Evolutionary conservation across 768 basidiomycete genomes (phyloP).

Genomic region (Kwoniella bestiolae): DNA sequence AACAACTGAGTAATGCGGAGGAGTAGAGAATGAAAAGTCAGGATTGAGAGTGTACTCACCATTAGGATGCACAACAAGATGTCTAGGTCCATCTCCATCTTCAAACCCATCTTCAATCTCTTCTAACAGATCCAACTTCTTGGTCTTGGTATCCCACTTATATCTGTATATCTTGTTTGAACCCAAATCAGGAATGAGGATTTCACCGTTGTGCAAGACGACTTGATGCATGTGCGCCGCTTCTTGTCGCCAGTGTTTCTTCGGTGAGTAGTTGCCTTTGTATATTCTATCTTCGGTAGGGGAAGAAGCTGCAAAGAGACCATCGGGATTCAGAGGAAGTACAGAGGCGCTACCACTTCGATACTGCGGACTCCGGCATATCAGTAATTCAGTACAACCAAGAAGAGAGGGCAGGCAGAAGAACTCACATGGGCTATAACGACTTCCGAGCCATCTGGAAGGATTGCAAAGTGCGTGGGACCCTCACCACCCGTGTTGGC

Average conservation of each 20-base stretch:
- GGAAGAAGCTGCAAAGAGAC: slow-evolving; percentile 13
- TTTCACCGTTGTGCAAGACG: slow-evolving; percentile 27
- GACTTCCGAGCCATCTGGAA: slow-evolving; percentile 13
- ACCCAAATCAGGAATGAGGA: slow-evolving; percentile 38
- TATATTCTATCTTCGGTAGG: slow-evolving; percentile 15
- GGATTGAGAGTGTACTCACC: too few species aligned
- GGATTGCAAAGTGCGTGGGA: slow-evolving; percentile 23
- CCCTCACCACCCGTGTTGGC: slow-evolving; percentile 21
- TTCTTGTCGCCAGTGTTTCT: slow-evolving; percentile 34
- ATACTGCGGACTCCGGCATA: slow-evolving; percentile 24
- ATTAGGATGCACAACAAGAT: slow-evolving; percentile 38
- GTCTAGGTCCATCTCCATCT: slow-evolving; percentile 42
- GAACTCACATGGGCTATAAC: slow-evolving; percentile 24
- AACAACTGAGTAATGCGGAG: too few species aligned
- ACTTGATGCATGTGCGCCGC: slow-evolving; percentile 38
- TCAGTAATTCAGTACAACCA: not conserved
- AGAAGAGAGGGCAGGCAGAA: not conserved
- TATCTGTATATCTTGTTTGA: slow-evolving; percentile 37
- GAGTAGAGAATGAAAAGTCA: too few species aligned
- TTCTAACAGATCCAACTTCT: slow-evolving; percentile 11
- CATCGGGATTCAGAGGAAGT: slow-evolving; percentile 20
- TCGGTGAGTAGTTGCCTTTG: slow-evolving; percentile 13
- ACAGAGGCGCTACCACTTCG: slow-evolving; percentile 27
- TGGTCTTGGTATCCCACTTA: slow-evolving; percentile 13
- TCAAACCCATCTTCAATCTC: slow-evolving; percentile 26